Conservation (phyloP, 305 asterid genomes). For the Ajuga reptans region DNA sequence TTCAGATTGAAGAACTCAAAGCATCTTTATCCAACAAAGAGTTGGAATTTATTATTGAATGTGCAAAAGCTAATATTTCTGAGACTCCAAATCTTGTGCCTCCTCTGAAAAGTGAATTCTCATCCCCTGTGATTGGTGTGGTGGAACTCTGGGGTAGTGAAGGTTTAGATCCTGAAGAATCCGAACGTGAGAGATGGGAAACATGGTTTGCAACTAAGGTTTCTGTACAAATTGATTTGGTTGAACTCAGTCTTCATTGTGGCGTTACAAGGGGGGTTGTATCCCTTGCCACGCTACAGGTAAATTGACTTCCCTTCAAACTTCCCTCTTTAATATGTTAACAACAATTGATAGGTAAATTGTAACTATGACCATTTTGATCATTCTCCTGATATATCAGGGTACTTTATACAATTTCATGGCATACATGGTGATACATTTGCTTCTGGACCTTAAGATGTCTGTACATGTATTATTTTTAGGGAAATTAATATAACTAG, state of each 20-base stretch:
- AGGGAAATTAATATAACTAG: background rate
- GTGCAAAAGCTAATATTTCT: slow-evolving; percentile 74
- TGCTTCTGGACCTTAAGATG: background rate
- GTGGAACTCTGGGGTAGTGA: slow-evolving; percentile 32
- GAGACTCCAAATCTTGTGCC: slow-evolving; percentile 75
- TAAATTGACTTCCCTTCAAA: slow-evolving; percentile 23
- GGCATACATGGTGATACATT: too few relatives aligned
- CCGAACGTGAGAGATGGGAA: slow-evolving; percentile 40
- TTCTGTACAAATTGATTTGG: slow-evolving; percentile 57
- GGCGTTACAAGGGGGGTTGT: slow-evolving; percentile 65
- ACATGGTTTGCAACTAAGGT: slow-evolving; percentile 57
- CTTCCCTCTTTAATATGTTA: background rate
- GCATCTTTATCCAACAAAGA: slow-evolving; percentile 91
- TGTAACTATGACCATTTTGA: background rate
- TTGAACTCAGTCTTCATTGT: slow-evolving; percentile 78
- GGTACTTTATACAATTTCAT: too few relatives aligned
- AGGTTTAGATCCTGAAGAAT: slow-evolving; percentile 37
- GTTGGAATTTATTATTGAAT: slow-evolving; percentile 76
- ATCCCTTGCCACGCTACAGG: slow-evolving; percentile 90
- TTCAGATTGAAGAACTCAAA: slow-evolving; percentile 80
- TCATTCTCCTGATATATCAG: too few relatives aligned
- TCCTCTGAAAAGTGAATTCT: slow-evolving; percentile 41
- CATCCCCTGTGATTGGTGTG: slow-evolving; percentile 38
- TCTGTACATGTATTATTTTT: background rate
- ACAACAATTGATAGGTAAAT: background rate